Evolutionary conservation across 2,329 filamentous ascomycete genomes (phyloP).

Genomic region (Clonostachys solani): DNA sequence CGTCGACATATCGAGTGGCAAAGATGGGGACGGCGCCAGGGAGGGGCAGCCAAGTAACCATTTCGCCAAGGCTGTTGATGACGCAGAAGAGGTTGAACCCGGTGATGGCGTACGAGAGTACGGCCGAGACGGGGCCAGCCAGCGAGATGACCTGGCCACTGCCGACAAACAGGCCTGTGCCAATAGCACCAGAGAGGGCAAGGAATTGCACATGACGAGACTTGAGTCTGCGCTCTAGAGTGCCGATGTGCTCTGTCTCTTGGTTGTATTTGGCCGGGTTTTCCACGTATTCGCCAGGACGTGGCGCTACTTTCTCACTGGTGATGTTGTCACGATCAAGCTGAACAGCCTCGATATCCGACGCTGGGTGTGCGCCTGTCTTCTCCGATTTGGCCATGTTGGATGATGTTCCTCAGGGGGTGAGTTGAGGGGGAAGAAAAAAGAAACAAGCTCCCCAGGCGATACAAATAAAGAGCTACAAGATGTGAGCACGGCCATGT

Average conservation of each 20-base stretch:
- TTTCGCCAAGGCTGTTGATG: conserved; percentile 47
- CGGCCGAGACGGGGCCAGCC: conserved; percentile 32
- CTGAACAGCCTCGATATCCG: no score
- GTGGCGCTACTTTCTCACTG: no score
- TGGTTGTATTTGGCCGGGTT: conserved; percentile 6
- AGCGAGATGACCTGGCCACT: conserved; percentile 36
- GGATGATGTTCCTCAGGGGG: no score
- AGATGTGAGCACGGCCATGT: no score
- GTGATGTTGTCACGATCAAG: no score
- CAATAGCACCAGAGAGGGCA: conserved; percentile 33
- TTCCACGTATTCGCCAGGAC: no score
- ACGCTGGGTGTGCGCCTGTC: no score
- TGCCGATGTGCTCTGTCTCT: conserved; percentile 23
- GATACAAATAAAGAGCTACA: no score
- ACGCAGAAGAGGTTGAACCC: conserved; percentile 44
- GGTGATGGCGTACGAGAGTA: conserved; percentile 34
- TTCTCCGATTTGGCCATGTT: no score
- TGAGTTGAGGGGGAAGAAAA: no score
- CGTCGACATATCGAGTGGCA: conserved; percentile 41
- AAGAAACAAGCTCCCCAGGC: no score
- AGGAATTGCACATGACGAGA: conserved; percentile 36
- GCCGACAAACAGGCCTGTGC: conserved; percentile 38
- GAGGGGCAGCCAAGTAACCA: conserved; percentile 58
- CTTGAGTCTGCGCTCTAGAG: conserved; percentile 29
- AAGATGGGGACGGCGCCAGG: conserved; percentile 46